Base-by-base conservation (phyloP, 768 basidiomycete species). In the Naganishia onofrii region DNA sequence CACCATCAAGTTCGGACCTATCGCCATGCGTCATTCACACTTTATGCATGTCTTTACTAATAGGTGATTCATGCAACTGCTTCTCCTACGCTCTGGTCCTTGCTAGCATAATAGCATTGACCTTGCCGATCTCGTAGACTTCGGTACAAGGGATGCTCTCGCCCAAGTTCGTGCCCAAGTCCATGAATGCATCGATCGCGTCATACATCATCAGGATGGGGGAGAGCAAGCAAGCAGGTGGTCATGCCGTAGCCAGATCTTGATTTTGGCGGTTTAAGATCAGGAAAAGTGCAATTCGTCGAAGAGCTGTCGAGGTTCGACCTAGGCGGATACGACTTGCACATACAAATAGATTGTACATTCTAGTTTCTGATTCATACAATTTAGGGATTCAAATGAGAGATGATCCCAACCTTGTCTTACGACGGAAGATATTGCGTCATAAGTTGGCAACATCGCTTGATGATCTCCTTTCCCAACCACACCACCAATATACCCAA, bases 31-130 rank as follows among this genome's bases (percentile, higher is more conserved):
- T 46, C 74, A 76, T 63, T 73, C 76, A 4, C 77, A 78, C 38
- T 73, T 76, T 70, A 72, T 75, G 67, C 77, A 78, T 66, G 68
- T 78, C 53, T 76, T 75, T 68, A 78, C 76, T 15, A 71, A 78
- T 60, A 72, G 72, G 46, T 68, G 74, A 44, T 70, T 64, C 42
- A 7, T 6, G 48, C 21, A n/a, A 1, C 48, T 12, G n/a, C 6
- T n/a, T 51, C n/a, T 23, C 3, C 23, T 3, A 31, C 31, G 6
- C 26, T 2, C 32, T 6, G 34, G 3, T 42, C 32, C 36, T 17
- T 64, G 17, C 15, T 44, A 6, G 28, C 26, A 4, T 44, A 42
- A 10, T 8, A 64, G 32, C 2, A 21, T 19, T 26, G n/a, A n/a
- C n/a, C 19, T n/a, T n/a, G 2, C 8, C 28, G 32, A 19, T 23